Base-by-base conservation (phyloP, 202 grass and related monocot genomes). In the Saccharum hybrid region DNA sequence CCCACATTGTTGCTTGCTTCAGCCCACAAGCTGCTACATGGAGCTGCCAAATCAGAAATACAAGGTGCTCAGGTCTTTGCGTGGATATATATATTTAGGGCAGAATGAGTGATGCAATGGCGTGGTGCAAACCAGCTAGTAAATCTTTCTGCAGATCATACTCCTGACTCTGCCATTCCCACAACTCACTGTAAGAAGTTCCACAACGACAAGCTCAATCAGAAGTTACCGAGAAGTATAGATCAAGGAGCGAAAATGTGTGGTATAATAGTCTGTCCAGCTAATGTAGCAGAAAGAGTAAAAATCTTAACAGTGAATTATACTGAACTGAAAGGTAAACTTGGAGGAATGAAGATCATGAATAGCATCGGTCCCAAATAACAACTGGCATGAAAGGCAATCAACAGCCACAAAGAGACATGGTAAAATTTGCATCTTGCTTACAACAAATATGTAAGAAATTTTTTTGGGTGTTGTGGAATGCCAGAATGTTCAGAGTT, bases 131-230 rank as follows among this genome's bases (percentile, higher is more conserved):
- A 94, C 92, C 92, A 78, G 81, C 66, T 45, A 89, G 31, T 38
- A 89, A n/a, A 83, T 94, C 79, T 49, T 75, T 90, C 63, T 94
- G 87, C 67, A 92, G 82, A 88, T 49, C 61, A 49, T 75, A 92
- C 54, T 92, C 90, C n/a, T 84, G 82, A 74, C 72, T 76, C 73
- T 72, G 87, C 90, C 90, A 94, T 74, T 63, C 88, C 92, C 92
- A 94, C 83, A 92, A 82, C 37, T 62, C 87, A 82, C 92, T 90
- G 85, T 14, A 82, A 75, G n/a, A n/a, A n/a, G 14, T 71, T 83
- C 21, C 28, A 88, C 26, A 86, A 66, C 23, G 4, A 65, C 26
- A 16, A 66, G 16, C 56, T 54, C 22, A 26, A 40, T 82, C 59
- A 81, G 10, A 10, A 69, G 67, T 28, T 13, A 61, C 34, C 39